Conservation (phyloP, 164 flowering plant genomes). For the Akebia trifoliata region DNA sequence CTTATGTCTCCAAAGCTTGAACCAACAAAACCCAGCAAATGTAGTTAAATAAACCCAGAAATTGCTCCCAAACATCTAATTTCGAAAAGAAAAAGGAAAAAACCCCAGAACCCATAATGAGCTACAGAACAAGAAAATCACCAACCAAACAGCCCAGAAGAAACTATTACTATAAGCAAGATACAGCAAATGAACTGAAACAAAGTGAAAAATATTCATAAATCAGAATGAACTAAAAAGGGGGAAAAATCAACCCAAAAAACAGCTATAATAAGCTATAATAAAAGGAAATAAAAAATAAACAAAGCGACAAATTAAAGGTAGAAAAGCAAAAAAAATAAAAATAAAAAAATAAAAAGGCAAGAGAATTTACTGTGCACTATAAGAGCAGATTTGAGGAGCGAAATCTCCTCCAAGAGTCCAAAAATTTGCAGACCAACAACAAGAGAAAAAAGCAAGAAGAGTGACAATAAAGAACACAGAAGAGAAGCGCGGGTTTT, state of each 20-base stretch:
- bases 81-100: not conserved
- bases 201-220: not conserved
- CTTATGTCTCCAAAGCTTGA: not conserved
- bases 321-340: not conserved
- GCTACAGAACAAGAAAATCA: not conserved
- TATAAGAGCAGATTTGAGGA: conserved; percentile 17
- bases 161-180: not conserved
- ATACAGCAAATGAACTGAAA: not conserved
- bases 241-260: not conserved
- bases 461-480: conserved; percentile 8
- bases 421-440: not conserved
- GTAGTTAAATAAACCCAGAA: not conserved
- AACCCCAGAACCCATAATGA: not conserved
- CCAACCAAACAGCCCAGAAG: not conserved
- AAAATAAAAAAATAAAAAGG: not conserved
- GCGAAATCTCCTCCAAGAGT: conserved; percentile 9
- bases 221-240: not conserved
- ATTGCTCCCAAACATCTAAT: not conserved
- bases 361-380: conserved; percentile 13
- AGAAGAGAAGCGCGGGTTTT: conserved; percentile 6
- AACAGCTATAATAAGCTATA: not conserved
- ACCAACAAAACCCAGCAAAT: not conserved
- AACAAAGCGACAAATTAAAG: not conserved
- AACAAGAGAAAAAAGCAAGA: not conserved
- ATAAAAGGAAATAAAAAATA: not conserved